phyloP scores from a whole-genome alignment of 2,329 filamentous ascomycete genomes.

The Exophiala calicioides region DNA sequence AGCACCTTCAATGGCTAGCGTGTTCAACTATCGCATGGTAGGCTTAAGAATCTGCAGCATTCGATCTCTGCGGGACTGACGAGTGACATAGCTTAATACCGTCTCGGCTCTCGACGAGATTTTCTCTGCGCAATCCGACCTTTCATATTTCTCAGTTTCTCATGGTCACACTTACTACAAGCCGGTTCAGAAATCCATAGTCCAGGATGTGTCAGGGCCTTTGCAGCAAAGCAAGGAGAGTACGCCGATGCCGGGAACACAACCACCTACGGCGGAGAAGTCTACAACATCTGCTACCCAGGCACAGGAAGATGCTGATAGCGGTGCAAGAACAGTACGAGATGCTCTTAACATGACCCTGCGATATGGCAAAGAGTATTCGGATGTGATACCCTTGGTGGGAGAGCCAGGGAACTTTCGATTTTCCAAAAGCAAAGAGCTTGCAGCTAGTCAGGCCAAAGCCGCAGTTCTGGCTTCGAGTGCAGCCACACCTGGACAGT shows the following conservation, averaged over 20 bases:
- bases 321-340: conserved; percentile 40
- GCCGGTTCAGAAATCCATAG: conserved; percentile 36
- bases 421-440: conserved; percentile 47
- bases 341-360: conserved; percentile 55
- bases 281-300: conserved; percentile 6
- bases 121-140: conserved; percentile 53
- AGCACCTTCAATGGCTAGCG: conserved; percentile 61
- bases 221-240: conserved; percentile 51
- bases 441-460: conserved; percentile 13
- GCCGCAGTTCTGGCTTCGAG: background rate
- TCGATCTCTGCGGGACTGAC: conserved; percentile 1
- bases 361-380: conserved; percentile 61
- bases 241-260: conserved; percentile 46
- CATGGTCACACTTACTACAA: conserved; percentile 62
- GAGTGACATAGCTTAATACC: conserved; percentile 50
- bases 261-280: conserved; percentile 17
- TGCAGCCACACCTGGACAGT: conserved; percentile 15
- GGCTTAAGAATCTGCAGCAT: conserved; percentile 28
- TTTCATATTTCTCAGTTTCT: conserved; percentile 60
- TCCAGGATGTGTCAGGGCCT: conserved; percentile 34
- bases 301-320: conserved; percentile 30
- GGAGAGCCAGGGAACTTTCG: conserved; percentile 66
- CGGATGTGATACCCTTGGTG: conserved; percentile 63
- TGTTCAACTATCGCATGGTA: conserved; percentile 58
- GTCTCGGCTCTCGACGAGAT: conserved; percentile 58